Base-by-base conservation (phyloP, 1,284 basidiomycete species). In the Pisolithus thermaeus region DNA sequence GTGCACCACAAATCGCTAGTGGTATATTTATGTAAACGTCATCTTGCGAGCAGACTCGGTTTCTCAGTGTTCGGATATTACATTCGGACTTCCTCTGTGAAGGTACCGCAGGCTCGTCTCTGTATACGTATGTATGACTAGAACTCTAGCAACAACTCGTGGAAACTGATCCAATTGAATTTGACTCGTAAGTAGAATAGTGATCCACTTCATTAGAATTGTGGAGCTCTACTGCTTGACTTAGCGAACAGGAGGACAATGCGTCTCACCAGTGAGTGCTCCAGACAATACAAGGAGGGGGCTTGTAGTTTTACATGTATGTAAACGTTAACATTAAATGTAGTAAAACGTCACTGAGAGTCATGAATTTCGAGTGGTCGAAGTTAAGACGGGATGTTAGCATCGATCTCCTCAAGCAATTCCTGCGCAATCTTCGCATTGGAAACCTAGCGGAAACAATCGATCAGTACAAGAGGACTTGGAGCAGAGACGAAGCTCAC, bases 361-460 rank as follows among this genome's bases (percentile, higher is more conserved):
- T 39, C 52, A 38, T 47, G 45, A 53, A 20, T 40, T 35, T 51
- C 54, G 32, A 47, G 41, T 37, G 36, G 25, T 42, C 51, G 61
- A 52, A 49, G 41, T 65, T 58, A 69, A 25, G 61, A 56, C 22
- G 80, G 80, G 58, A 81, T 74, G 64, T 81, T 76, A 49, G 74
- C 71, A 38, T 75, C 72, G 55, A 82, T 79, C 59, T 78, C 77
- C 47, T 79, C 75, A 56, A 83, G 60, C 30, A 82, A 68, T 39
- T 82, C 80, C 55, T 74, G 67, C 12, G 83, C 83, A 46, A 80
- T 77, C 67, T 86, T 86, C 27, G 78, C 74, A 55, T 76, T 82
- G 25, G 77, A 70, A 38, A 81, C 73, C 84, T 86, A 56, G 1
- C 23, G 44, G 47, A 52, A 32, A 27, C 25, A 27, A 27, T 27